phyloP scores from a whole-genome alignment of 306 rosid genomes.

The Neltuma alba region DNA sequence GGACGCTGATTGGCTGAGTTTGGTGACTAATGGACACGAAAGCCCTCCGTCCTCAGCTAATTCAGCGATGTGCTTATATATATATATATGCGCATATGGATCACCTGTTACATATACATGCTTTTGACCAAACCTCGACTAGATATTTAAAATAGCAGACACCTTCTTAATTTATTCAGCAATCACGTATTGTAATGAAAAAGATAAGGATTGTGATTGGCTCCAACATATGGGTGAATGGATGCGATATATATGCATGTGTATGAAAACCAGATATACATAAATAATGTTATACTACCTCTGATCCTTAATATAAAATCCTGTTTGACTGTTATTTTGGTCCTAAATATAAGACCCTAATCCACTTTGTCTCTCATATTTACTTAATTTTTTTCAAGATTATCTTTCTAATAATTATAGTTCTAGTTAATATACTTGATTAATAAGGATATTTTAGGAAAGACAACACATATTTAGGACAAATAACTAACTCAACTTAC shows the following conservation, averaged over 20 bases:
- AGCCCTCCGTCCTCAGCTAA: conserved; percentile 7
- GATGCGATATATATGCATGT: conserved; percentile 6
- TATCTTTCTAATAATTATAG: too few relatives aligned
- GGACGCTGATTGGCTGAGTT: conserved; percentile 37
- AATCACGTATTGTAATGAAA: conserved; percentile 11
- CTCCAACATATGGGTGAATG: neutral
- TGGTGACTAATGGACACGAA: conserved; percentile 32
- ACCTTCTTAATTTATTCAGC: neutral
- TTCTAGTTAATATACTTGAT: too few relatives aligned
- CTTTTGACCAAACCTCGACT: neutral
- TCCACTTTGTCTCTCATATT: too few relatives aligned
- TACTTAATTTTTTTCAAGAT: too few relatives aligned
- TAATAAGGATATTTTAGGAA: too few relatives aligned
- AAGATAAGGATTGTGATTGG: conserved; percentile 16
- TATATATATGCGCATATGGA: neutral
- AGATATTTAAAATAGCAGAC: neutral
- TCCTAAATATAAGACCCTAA: too few relatives aligned
- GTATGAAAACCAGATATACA: neutral
- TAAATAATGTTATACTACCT: too few relatives aligned
- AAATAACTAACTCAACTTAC: too few relatives aligned
- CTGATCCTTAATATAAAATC: too few relatives aligned
- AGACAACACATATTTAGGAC: too few relatives aligned
- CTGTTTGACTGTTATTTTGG: too few relatives aligned
- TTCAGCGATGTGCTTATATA: neutral
- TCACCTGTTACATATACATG: neutral